Percentiles rank a stretch among this genome's conserved stretches.
Evolutionary conservation across 2,329 filamentous ascomycete genomes (phyloP).

Genomic region (Fusarium albosuccineum): DNA sequence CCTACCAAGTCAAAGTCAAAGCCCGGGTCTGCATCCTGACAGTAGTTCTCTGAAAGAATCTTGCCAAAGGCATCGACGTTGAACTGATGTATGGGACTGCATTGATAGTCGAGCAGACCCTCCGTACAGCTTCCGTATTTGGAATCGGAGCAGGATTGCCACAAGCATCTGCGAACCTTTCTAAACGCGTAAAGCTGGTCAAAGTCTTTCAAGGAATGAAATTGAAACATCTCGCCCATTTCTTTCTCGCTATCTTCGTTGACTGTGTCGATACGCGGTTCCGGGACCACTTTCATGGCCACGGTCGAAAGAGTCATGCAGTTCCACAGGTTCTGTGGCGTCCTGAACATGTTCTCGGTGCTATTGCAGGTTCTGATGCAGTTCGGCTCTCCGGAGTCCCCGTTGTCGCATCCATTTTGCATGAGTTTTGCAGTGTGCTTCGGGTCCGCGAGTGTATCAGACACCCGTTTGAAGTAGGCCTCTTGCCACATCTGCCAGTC

Average conservation of each 20-base stretch:
- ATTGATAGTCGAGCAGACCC: neutral
- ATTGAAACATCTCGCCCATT: slow-evolving; percentile 3
- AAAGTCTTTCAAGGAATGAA: slow-evolving; percentile 2
- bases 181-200: neutral
- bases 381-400: too few relatives aligned
- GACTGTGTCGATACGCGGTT: neutral
- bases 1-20: slow-evolving; percentile 29
- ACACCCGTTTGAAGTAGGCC: too few relatives aligned
- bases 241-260: neutral
- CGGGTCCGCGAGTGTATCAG: too few relatives aligned
- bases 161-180: neutral
- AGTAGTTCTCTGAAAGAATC: neutral
- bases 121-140: slow-evolving; percentile 3
- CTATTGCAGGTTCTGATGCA: too few relatives aligned
- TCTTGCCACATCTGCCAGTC: too few relatives aligned
- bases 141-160: slow-evolving; percentile 13
- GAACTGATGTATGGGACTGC: neutral
- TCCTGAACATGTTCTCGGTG: too few relatives aligned
- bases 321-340: too few relatives aligned
- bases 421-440: too few relatives aligned
- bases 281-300: neutral
- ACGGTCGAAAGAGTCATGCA: too few relatives aligned
- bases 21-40: neutral
- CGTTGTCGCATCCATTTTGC: too few relatives aligned
- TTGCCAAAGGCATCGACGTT: slow-evolving; percentile 1